Base-by-base conservation (phyloP, 2,329 filamentous ascomycete species). In the Didymella glomerata region DNA sequence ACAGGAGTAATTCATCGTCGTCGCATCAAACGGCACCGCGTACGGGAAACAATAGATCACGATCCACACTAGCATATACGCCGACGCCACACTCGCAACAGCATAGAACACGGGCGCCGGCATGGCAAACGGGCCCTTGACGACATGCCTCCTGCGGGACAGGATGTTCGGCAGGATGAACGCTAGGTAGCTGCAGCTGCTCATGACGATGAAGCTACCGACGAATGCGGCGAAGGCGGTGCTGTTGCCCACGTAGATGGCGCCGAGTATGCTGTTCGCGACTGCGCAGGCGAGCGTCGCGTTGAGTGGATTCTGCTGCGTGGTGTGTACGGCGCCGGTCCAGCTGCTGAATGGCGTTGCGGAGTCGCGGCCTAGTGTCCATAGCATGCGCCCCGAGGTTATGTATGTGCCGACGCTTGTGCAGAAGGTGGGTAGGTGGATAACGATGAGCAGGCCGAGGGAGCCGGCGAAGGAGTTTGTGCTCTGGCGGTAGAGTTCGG, bases 211-310 rank as follows among this genome's bases (percentile, higher is more conserved):
- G 70, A 86, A 88, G 0, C 80, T 83, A 10, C 86, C 86, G 8
- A 90, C 84, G 25, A 91, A 85, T 0, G 88, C 88, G 41, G 85
- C 84, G 76, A 91, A 91, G 0, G 89, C 89, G 0, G 86, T 88
- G 1, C 81, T 83, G 60, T 81, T 86, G n/a, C 85, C 88, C 1
- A 91, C 82, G 63, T 90, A 90, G 44, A 91, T 87, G 41, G 80
- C 81, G 0, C 87, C 88, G 0, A 91, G 78, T 3, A 88, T 71
- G 0, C 86, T 86, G 24, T 83, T 82, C 53, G 83, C 74, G 40
- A 77, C 61, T 4, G 79, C 76, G 77, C 82, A 84, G 9, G 80
- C 76, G 1, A 88, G 55, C 0, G 84, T 87, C 0, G 86, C 83
- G 61, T 85, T 83, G 61, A 86, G 81, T 0, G 86, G 86, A 55